Evolutionary conservation across 1,284 basidiomycete genomes (phyloP), one percentile per base, ranked within the genome.

Genomic region (Polyporus tsugae): DNA sequence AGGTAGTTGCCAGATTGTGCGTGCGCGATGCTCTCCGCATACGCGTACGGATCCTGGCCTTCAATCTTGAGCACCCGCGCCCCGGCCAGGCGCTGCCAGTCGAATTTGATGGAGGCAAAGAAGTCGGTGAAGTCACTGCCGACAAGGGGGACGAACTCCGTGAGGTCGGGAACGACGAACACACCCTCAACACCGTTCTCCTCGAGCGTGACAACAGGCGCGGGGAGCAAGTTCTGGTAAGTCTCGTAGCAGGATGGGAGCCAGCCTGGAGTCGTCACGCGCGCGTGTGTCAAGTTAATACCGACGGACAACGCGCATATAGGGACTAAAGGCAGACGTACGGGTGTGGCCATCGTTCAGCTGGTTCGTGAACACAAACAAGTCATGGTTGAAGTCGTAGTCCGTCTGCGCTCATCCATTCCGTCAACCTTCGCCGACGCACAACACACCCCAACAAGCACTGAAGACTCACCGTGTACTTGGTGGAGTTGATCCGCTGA

Each of bases 331-430:
- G 44, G 57, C 62, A 10, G 46, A 77, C 84, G 61, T 71, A 88
- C 88, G 82, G 19, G 89, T 91, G 74, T 90, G 89, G 5, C 89
- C 89, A 74, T 91, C 89, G 72, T 91, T 90, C 55, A 91, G 74
- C 67, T 84, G 84, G 25, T 82, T 88, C 0, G 84, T 85, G 73
- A 89, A 86, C 69, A 87, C 80, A 70, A 85, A 90, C 10, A 91
- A 69, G 53, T 85, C 89, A 61, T 80, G 81, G 74, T 87, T 90
- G 79, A 91, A 90, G 73, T 90, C 88, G 69, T 88, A 90, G 72
- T 90, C 78, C 41, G 79, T 78, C 80, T 81, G 53, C 39, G 55
- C 39, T 10, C 36, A 53, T 10, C 46, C 4, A 13, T 13, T 10
- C 22, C 22, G 22, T 49, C 46, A 49, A 49, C 10, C 46, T 25